A percentile compares a stretch with the other conserved stretches of the same genome.
These are phyloP conservation scores for Heracleum sosnowskyi DNA, from an alignment of 129 eudicot genomes.

Conservation along the genomic window DNA sequence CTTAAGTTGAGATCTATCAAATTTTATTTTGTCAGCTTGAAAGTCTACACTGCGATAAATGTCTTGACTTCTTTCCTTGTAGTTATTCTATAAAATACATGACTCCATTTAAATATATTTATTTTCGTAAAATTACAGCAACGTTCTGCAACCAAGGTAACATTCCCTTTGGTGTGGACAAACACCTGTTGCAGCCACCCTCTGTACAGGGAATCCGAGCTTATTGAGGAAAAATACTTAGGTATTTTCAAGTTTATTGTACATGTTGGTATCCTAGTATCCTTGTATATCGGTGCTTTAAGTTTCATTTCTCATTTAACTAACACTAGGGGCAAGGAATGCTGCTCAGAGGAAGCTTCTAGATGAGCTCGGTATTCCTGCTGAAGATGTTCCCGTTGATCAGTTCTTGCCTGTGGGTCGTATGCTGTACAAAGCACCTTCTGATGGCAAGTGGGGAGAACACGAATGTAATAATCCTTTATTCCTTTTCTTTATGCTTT, in stretches of 20 bases:
- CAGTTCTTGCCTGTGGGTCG: constrained; percentile 82
- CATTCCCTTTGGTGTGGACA: constrained; percentile 97
- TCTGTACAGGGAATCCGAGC: constrained; percentile 77
- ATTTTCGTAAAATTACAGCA: constrained; percentile 42
- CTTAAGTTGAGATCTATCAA: not conserved
- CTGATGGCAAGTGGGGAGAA: constrained; percentile 99
- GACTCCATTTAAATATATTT: not conserved
- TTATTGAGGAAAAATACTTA: constrained; percentile 59
- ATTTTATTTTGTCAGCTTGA: not conserved
- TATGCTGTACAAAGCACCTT: constrained; percentile 91
- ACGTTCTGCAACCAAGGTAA: constrained; percentile 88
- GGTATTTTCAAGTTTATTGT: constrained; percentile 27
- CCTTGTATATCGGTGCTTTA: not conserved
- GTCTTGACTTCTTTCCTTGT: not conserved
- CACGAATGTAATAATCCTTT: constrained; percentile 62
- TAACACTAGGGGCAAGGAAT: constrained; percentile 62
- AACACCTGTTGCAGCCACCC: constrained; percentile 99
- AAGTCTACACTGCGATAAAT: not conserved
- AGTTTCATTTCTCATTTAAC: not conserved
- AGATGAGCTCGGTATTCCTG: constrained; percentile 91
- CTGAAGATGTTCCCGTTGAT: constrained; percentile 92
- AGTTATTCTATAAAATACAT: not conserved
- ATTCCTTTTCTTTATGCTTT: not conserved
- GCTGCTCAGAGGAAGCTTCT: constrained; percentile 98
- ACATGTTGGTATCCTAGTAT: not conserved